These are phyloP conservation scores for Ceratobasidium sp. DNA, from an alignment of 1,284 basidiomycete genomes.

Conservation along the genomic window DNA sequence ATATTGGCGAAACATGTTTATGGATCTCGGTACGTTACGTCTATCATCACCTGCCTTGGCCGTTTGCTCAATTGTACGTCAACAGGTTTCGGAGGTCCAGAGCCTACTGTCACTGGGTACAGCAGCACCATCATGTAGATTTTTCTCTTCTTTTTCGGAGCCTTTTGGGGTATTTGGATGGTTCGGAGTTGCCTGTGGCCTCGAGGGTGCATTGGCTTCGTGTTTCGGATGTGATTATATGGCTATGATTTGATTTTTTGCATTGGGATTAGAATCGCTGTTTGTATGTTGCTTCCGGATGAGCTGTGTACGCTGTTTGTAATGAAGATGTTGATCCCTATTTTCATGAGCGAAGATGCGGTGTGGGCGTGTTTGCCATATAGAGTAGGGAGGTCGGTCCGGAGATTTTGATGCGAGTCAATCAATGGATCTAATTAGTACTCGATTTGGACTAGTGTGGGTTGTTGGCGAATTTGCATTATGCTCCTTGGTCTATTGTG, in stretches of 20 bases:
- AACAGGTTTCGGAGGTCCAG: constrained; percentile 31
- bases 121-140: constrained; percentile 26
- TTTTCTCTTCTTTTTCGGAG: background rate
- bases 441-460: constrained; percentile 15
- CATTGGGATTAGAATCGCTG: background rate
- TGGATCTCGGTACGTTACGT: constrained; percentile 38
- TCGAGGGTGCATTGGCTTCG: background rate
- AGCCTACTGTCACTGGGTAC: constrained; percentile 32
- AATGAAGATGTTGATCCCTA: constrained; percentile 25
- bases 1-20: constrained; percentile 42
- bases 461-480: constrained; percentile 7
- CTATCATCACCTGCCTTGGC: background rate
- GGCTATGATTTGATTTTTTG: constrained; percentile 7
- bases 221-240: background rate
- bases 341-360: constrained; percentile 3
- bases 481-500: constrained; percentile 7
- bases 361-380: background rate
- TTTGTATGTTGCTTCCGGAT: constrained; percentile 8
- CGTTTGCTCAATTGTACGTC: background rate
- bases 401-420: constrained; percentile 12
- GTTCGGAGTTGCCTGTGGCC: background rate
- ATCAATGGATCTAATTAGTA: background rate
- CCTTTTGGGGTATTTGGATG: background rate
- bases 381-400: too few relatives aligned
- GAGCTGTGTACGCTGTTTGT: constrained; percentile 10